phyloP scores from a whole-genome alignment of 306 rosid species.

The Fragaria vesca region DNA sequence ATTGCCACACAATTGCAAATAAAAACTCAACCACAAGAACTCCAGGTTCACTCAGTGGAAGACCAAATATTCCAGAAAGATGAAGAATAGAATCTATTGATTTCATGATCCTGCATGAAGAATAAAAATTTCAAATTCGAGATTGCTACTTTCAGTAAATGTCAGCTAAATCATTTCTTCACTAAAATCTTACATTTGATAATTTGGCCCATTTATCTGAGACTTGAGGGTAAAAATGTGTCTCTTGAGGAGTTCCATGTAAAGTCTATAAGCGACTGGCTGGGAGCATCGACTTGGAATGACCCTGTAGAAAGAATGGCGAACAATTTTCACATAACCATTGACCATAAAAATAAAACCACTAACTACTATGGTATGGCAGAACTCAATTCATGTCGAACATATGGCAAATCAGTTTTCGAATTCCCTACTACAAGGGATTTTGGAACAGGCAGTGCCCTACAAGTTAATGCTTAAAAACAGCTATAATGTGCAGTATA shows the following conservation, averaged over 20 bases:
- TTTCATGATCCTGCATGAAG: constrained; percentile 71
- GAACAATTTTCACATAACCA: neutral
- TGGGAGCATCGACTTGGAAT: constrained; percentile 70
- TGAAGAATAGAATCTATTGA: constrained; percentile 66
- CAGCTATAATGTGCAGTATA: neutral
- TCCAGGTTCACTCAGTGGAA: constrained; percentile 71
- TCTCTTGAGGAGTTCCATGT: constrained; percentile 75
- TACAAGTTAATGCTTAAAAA: neutral
- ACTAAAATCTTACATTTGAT: constrained; percentile 50
- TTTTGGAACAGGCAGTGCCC: neutral
- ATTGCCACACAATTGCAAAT: constrained; percentile 78
- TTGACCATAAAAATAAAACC: neutral
- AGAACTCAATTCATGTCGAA: neutral
- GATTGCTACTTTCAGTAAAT: neutral
- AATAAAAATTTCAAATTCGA: constrained; percentile 36
- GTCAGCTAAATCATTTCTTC: neutral
- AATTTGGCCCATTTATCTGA: constrained; percentile 61
- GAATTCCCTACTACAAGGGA: neutral
- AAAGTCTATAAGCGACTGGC: constrained; percentile 83
- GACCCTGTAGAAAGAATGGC: constrained; percentile 54
- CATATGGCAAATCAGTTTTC: neutral
- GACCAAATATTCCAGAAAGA: constrained; percentile 69
- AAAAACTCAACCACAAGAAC: constrained; percentile 77
- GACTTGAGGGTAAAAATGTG: constrained; percentile 72
- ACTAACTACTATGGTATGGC: neutral